Conservation (phyloP, 1,284 basidiomycete species). For the Leccinum subspadiceum region DNA sequence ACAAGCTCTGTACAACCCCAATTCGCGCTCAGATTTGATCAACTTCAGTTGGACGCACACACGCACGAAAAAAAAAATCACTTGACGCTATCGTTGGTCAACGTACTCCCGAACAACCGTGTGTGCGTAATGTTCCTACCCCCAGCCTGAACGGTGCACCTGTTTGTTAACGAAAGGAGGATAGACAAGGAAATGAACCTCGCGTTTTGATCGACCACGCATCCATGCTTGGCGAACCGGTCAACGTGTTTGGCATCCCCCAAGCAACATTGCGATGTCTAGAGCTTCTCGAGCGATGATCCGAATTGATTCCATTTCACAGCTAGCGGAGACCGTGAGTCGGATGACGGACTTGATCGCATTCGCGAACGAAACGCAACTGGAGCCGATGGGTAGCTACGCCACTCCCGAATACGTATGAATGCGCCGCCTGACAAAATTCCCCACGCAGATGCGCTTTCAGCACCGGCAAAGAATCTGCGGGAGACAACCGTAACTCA, state of each 20-base stretch:
- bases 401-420: constrained; percentile 31
- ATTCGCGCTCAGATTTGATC: constrained; percentile 57
- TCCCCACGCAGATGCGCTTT: constrained; percentile 33
- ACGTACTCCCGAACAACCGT: constrained; percentile 40
- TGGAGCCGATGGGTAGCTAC: constrained; percentile 65
- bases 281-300: constrained; percentile 38
- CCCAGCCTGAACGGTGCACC: constrained; percentile 37
- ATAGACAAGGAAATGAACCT: constrained; percentile 62
- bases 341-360: constrained; percentile 73
- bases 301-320: constrained; percentile 10
- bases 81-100: constrained; percentile 57
- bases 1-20: constrained; percentile 21
- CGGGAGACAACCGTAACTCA: constrained; percentile 27
- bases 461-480: constrained; percentile 32
- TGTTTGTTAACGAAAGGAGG: constrained; percentile 38
- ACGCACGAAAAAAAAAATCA: constrained; percentile 53
- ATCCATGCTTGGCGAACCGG: constrained; percentile 69
- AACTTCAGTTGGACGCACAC: constrained; percentile 66
- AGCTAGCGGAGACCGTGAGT: constrained; percentile 74
- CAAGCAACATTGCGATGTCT: constrained; percentile 83
- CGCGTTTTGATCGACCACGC: constrained; percentile 54
- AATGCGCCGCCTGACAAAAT: constrained; percentile 26
- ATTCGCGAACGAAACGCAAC: constrained; percentile 50
- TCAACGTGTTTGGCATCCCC: constrained; percentile 81
- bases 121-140: constrained; percentile 39